phyloP scores from a whole-genome alignment of 345 rosid genomes.

The Lumnitzera racemosa region DNA sequence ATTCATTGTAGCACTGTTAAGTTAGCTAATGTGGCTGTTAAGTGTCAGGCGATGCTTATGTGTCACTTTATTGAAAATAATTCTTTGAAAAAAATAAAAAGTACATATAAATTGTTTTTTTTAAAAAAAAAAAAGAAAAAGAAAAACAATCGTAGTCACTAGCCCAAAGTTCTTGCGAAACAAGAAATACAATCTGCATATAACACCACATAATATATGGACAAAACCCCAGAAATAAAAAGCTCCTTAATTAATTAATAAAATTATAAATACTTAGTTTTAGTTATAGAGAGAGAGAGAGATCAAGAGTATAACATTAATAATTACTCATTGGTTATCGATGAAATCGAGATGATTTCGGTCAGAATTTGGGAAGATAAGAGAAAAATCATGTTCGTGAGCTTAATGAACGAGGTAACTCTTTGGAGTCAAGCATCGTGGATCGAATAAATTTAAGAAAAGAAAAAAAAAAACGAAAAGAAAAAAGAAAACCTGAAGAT shows the following conservation, averaged over 20 bases:
- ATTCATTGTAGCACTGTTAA: too few species aligned
- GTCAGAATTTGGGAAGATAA: background rate
- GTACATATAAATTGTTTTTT: too few species aligned
- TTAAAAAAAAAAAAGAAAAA: too few species aligned
- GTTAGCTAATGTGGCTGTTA: too few species aligned
- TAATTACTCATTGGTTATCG: slow-evolving; percentile 75
- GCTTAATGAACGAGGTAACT: accelerated
- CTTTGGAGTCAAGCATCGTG: background rate
- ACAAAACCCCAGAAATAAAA: background rate
- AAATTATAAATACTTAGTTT: background rate
- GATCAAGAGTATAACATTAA: slow-evolving; percentile 31
- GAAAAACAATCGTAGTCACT: slow-evolving; percentile 66
- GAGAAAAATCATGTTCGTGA: background rate
- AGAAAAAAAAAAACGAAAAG: background rate
- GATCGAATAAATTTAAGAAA: background rate
- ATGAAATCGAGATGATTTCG: background rate
- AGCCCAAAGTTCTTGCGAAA: slow-evolving; percentile 84
- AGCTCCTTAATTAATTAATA: background rate
- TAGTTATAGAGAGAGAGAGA: background rate
- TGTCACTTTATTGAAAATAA: too few species aligned
- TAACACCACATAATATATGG: too few species aligned
- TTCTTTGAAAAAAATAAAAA: too few species aligned
- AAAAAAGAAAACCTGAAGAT: too few species aligned
- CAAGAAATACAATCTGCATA: slow-evolving; percentile 64
- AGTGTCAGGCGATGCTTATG: too few species aligned